phyloP scores from a whole-genome alignment of 495 filamentous ascomycete species.

The Neurospora sp. region DNA sequence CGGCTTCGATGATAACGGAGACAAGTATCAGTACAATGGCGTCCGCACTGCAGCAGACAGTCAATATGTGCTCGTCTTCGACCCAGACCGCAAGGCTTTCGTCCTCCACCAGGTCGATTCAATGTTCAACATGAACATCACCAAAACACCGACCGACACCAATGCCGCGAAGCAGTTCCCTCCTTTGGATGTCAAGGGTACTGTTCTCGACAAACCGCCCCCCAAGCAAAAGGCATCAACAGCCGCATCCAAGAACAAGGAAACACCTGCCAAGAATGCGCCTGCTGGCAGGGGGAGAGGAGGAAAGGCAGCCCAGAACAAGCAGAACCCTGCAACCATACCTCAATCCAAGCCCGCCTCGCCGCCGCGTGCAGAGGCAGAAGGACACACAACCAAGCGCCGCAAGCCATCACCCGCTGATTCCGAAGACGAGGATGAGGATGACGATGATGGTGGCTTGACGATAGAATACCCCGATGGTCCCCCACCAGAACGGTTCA shows the following conservation, averaged over 20 bases:
- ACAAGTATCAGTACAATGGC: conserved; percentile 41
- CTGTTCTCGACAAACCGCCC: not conserved
- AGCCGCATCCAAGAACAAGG: conserved; percentile 12
- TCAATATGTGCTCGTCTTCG: conserved; percentile 46
- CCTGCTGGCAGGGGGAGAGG: conserved; percentile 13
- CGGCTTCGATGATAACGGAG: conserved; percentile 35
- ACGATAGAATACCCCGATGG: conserved; percentile 37
- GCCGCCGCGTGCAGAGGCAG: not conserved
- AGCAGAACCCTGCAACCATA: conserved; percentile 8
- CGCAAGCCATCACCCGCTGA: conserved; percentile 11
- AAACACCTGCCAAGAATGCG: conserved; percentile 15
- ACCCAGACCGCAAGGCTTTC: conserved; percentile 42
- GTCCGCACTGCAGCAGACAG: conserved; percentile 35
- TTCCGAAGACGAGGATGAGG: conserved; percentile 33
- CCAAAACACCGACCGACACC: conserved; percentile 31
- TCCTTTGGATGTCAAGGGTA: conserved; percentile 26
- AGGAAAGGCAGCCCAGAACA: conserved; percentile 12
- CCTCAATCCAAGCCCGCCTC: not conserved
- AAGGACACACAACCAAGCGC: conserved; percentile 4
- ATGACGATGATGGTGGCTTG: conserved; percentile 34
- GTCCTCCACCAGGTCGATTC: conserved; percentile 47
- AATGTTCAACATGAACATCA: conserved; percentile 50
- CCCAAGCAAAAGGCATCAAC: conserved; percentile 15
- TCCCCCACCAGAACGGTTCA: conserved; percentile 12
- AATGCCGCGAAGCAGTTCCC: conserved; percentile 31